Conservation (phyloP, 805 yeast species). For the Ogataea minuta region DNA sequence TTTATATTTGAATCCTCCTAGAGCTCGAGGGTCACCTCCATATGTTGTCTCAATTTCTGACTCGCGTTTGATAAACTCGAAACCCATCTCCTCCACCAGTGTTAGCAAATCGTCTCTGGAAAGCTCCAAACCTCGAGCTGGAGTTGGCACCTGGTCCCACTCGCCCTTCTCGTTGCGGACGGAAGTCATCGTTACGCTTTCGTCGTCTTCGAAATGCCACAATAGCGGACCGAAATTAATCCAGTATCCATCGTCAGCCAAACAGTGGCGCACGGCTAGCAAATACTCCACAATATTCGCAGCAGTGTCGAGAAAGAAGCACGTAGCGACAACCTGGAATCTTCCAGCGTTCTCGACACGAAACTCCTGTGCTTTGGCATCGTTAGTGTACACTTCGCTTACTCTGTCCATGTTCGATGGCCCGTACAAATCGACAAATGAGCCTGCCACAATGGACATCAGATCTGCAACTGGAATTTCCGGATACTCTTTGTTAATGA, state of each 20-base stretch:
- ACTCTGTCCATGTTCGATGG: constrained; percentile 37
- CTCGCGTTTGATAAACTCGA: constrained; percentile 45
- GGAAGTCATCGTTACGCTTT: constrained; percentile 27
- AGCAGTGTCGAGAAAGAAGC: constrained; percentile 66
- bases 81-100: constrained; percentile 48
- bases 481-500: constrained; percentile 36
- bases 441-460: constrained; percentile 74
- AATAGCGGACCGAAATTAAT: constrained; percentile 65
- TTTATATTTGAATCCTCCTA: constrained; percentile 56
- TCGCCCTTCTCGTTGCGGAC: constrained; percentile 26
- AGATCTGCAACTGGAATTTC: constrained; percentile 44
- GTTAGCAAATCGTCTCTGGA: constrained; percentile 52
- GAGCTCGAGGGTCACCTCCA: constrained; percentile 46
- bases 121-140: constrained; percentile 57
- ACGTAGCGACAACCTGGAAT: constrained; percentile 50
- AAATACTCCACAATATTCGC: constrained; percentile 57
- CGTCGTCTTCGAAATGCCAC: constrained; percentile 68
- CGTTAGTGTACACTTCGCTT: constrained; percentile 38
- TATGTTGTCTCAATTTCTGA: constrained; percentile 49
- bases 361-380: constrained; percentile 40
- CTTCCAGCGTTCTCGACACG: constrained; percentile 37
- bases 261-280: constrained; percentile 43
- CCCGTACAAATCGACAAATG: constrained; percentile 67
- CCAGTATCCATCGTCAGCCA: constrained; percentile 52
- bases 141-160: constrained; percentile 30